Base-by-base conservation (phyloP, 148 eudicot species). In the Vaccinium macrocarpon region DNA sequence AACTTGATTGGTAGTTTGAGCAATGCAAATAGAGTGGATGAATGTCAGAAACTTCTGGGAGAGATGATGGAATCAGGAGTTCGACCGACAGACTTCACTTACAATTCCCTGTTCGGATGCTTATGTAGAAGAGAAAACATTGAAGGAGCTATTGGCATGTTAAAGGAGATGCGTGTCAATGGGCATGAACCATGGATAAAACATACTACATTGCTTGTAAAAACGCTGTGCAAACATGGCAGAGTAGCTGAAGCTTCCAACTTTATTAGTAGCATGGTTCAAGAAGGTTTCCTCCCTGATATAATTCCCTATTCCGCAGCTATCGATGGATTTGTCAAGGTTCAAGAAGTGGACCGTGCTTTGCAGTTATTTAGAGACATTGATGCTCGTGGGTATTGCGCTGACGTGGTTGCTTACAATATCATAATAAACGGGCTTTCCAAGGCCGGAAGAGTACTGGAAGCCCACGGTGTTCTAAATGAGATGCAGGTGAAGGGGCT, bases 151-250 rank as follows among this genome's bases (percentile, higher is more conserved):
- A 74, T 87, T 61, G 83, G 51, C 84, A 77, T 93, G 76, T 76
- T 94, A 84, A 92, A 85, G 82, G 95, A 96, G 83, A 94, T 96
- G 95, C 91, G 96, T 81, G 49, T 80, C 81, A 56, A 85, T 86
- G 93, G 92, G 81, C 93, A 93, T 83, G 88, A 93, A 70, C 98
- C 98, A 15, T 94, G 98, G 98, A 96, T 94, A 84, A 96, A 96
- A 83, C 83, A 96, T 86, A 89, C 91, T 76, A 93, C 98, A n/a
- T 84, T 91, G 84, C 95, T 96, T 46, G 88, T 92, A 23, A 90
- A 90, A 76, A 89, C 88, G 79, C 88, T 96, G 15, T 93, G 92
- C 85, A 86, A 86, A 84, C 85, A 90, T 79, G 90, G 94, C 62
- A 90, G 84, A 89, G 93, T 86, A 29, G 72, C 27, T 52, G 97